phyloP scores from a whole-genome alignment of 2,329 filamentous ascomycete species.

The Cadophora luteo-olivacea region DNA sequence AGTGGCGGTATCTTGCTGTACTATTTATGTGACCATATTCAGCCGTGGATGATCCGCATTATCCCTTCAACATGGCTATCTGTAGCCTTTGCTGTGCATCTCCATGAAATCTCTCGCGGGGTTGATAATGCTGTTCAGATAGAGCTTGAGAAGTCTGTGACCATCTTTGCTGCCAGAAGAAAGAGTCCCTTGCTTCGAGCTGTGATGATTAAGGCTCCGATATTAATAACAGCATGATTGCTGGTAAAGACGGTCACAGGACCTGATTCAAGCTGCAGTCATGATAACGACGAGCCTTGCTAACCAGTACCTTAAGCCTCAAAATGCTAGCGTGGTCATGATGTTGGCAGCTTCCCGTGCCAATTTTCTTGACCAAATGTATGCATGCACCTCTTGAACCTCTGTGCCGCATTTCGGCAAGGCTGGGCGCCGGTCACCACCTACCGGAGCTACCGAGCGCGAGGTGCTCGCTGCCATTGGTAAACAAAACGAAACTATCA shows the following conservation, averaged over 20 bases:
- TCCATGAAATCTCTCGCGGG: neutral
- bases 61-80: neutral
- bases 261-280: neutral
- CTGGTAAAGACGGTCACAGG: neutral
- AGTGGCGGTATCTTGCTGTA: neutral
- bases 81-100: neutral
- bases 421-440: neutral
- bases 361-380: neutral
- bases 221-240: neutral
- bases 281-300: neutral
- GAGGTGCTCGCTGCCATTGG: neutral
- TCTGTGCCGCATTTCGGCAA: neutral
- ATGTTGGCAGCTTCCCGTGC: neutral
- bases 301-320: neutral
- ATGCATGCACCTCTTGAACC: neutral
- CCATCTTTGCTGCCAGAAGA: neutral
- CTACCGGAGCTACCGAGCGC: neutral
- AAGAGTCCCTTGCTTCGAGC: neutral
- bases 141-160: neutral
- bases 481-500: constrained; percentile 7
- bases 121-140: neutral
- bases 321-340: constrained; percentile 1
- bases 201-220: neutral
- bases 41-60: neutral
- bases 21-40: neutral